Conservation (phyloP, 352 stramenopile genomes). For the Phytophthora megakarya region DNA sequence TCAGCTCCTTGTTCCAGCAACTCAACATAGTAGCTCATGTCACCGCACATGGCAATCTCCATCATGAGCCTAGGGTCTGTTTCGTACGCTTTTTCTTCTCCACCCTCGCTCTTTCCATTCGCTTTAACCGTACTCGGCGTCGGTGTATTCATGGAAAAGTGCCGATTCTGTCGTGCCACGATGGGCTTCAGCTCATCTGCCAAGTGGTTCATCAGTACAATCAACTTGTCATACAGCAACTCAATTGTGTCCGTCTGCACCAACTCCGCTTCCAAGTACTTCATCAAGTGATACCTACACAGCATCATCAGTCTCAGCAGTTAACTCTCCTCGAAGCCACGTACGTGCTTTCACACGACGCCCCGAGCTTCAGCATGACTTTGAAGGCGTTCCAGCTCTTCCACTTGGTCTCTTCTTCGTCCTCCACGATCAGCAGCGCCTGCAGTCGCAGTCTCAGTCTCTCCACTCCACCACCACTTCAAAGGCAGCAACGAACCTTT, state of each 20-base stretch:
- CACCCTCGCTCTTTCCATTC: conserved; percentile 14
- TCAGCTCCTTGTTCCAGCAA: conserved; percentile 73
- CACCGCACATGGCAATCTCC: conserved; percentile 50
- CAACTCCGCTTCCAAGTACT: conserved; percentile 61
- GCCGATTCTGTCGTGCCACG: conserved; percentile 34
- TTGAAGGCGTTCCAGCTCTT: conserved; percentile 53
- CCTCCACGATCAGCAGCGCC: conserved; percentile 50
- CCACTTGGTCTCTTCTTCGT: conserved; percentile 49
- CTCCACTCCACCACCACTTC: not conserved
- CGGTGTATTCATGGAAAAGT: conserved; percentile 36
- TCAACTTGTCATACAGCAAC: conserved; percentile 61
- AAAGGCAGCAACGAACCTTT: conserved; percentile 34
- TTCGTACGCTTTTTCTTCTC: not conserved
- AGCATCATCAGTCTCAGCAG: not conserved
- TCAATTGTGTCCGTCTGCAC: conserved; percentile 63
- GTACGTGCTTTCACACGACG: conserved; percentile 75
- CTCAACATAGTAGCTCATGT: conserved; percentile 78
- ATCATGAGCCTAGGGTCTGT: conserved; percentile 37
- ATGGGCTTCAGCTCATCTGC: conserved; percentile 60
- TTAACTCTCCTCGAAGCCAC: conserved; percentile 2
- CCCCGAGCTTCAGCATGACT: conserved; percentile 59
- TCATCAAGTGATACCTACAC: conserved; percentile 69
- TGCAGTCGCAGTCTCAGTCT: conserved; percentile 5
- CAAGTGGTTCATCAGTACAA: conserved; percentile 65
- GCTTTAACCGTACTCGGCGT: conserved; percentile 16